Evolutionary conservation across 2,329 filamentous ascomycete species (phyloP).

Genomic region (Colletotrichum sojae): DNA sequence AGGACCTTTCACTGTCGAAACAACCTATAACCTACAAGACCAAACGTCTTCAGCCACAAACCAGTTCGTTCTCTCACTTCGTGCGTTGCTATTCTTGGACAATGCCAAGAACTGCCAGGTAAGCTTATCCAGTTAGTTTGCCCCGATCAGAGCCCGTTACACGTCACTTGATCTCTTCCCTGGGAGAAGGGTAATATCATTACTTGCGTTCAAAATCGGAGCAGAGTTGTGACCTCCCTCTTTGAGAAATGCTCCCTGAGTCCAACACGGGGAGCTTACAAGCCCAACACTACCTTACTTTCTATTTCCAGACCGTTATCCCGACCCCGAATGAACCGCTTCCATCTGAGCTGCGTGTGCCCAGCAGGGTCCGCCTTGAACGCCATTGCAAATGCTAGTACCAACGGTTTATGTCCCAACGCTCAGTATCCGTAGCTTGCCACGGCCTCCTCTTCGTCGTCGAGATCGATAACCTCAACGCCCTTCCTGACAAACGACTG

Average conservation of each 20-base stretch:
- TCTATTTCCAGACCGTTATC: conserved; percentile 21
- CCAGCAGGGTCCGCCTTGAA: conserved; percentile 10
- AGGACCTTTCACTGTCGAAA: no score
- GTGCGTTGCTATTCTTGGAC: no score
- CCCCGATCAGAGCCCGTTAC: no score
- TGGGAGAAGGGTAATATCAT: conserved; percentile 2
- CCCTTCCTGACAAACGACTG: conserved; percentile 42
- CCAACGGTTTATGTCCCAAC: neutral
- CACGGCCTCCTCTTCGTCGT: conserved; percentile 67
- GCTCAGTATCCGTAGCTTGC: conserved; percentile 57
- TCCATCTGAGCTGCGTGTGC: neutral
- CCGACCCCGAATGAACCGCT: conserved; percentile 14
- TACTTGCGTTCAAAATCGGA: conserved; percentile 14
- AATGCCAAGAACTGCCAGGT: no score
- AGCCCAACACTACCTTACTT: conserved; percentile 2
- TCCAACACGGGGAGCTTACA: conserved; percentile 17
- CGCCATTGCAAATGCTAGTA: conserved; percentile 24
- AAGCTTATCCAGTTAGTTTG: no score
- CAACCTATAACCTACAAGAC: no score
- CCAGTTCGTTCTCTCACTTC: no score
- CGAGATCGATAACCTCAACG: conserved; percentile 50
- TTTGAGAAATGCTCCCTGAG: neutral
- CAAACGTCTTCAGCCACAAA: no score
- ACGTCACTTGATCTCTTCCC: neutral
- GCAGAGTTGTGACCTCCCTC: conserved; percentile 16